These are phyloP conservation scores for Backusella australiensis DNA, from an alignment of 192 early-diverging fungal genomes.

Conservation along the genomic window DNA sequence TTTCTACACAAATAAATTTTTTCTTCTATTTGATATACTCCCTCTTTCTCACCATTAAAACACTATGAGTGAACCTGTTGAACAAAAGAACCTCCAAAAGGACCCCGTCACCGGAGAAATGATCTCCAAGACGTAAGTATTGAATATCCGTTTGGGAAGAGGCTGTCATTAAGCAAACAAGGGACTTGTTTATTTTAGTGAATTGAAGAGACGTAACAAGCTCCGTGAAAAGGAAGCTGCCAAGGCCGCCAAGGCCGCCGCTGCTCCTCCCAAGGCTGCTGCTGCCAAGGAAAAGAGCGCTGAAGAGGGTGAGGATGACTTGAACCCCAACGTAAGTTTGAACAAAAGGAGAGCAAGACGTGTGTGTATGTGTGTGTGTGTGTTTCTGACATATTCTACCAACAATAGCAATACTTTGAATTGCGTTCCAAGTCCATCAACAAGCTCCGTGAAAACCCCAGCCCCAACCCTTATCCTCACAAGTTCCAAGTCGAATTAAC, in stretches of 20 bases:
- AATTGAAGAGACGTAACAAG: constrained; percentile 91
- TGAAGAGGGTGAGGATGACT: constrained; percentile 76
- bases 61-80: constrained; percentile 7
- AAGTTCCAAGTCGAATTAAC: constrained; percentile 94
- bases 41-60: background rate
- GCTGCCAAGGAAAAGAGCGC: constrained; percentile 45
- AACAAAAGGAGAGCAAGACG: constrained; percentile 9
- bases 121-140: constrained; percentile 86
- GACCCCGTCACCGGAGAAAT: constrained; percentile 91
- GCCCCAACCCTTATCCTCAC: constrained; percentile 96
- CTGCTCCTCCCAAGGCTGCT: constrained; percentile 41
- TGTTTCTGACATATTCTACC: constrained; percentile 25
- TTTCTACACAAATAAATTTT: background rate
- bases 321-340: constrained; percentile 78
- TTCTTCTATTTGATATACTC: background rate
- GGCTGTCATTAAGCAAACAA: background rate
- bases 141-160: background rate
- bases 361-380: background rate
- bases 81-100: constrained; percentile 53
- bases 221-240: constrained; percentile 83
- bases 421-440: constrained; percentile 84
- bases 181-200: constrained; percentile 47
- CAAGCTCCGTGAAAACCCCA: constrained; percentile 76
- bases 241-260: constrained; percentile 58
- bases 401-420: constrained; percentile 91